These are phyloP conservation scores for Trametes coccinea DNA, from an alignment of 768 basidiomycete species.

Conservation along the genomic window DNA sequence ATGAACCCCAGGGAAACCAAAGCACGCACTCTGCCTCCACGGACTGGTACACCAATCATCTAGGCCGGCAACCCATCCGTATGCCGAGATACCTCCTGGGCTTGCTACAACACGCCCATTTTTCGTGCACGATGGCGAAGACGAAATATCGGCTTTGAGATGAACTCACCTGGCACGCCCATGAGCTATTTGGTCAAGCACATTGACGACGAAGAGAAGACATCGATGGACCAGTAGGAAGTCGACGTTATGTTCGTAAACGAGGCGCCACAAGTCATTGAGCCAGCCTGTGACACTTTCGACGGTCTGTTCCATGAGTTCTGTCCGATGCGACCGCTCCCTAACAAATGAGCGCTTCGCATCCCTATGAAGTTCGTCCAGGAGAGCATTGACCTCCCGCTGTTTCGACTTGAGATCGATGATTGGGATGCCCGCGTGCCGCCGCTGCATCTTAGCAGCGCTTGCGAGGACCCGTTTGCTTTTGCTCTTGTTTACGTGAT, in stretches of 20 bases:
- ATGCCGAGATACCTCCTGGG: no score
- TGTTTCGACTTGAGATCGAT: slow-evolving; percentile 57
- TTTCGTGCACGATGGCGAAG: neutral
- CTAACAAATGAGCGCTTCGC: slow-evolving; percentile 52
- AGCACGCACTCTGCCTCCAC: no score
- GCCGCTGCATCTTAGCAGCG: slow-evolving; percentile 41
- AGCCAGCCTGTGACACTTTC: slow-evolving; percentile 60
- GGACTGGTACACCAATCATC: no score
- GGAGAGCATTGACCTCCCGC: slow-evolving; percentile 50
- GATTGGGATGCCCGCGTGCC: slow-evolving; percentile 43
- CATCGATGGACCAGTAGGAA: slow-evolving; percentile 56
- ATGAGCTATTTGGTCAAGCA: slow-evolving; percentile 45
- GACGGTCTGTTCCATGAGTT: slow-evolving; percentile 56
- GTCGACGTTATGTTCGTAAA: slow-evolving; percentile 57
- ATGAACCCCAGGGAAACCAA: no score
- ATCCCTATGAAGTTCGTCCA: slow-evolving; percentile 56
- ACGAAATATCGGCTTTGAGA: neutral
- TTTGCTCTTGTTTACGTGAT: slow-evolving; percentile 40
- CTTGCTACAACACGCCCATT: neutral
- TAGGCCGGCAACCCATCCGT: no score
- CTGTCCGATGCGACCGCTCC: slow-evolving; percentile 54
- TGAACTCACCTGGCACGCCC: slow-evolving; percentile 38
- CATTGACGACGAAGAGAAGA: slow-evolving; percentile 52
- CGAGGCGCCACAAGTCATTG: slow-evolving; percentile 61
- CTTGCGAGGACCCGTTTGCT: slow-evolving; percentile 41